Percentiles rank a stretch among this genome's conserved stretches.
Evolutionary conservation across 139 green algal genomes (phyloP).

Genomic region (Chlamydomonas sp.): DNA sequence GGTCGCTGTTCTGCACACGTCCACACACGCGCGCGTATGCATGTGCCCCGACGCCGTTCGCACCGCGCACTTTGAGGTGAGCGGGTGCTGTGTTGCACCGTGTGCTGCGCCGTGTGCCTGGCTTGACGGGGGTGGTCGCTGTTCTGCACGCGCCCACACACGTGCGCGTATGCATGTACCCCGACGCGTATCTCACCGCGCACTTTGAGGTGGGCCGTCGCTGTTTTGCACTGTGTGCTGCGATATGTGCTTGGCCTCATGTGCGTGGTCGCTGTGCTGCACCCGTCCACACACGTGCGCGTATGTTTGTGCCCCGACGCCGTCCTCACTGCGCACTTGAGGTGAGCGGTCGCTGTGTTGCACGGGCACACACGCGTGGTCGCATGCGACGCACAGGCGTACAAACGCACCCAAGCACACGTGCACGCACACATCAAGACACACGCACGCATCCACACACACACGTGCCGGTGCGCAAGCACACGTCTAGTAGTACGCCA

Average conservation of each 20-base stretch:
- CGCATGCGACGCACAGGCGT: no score
- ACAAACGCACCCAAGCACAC: slow-evolving; percentile 89
- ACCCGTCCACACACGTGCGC: slow-evolving; percentile 85
- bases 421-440: no score
- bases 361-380: slow-evolving; percentile 85
- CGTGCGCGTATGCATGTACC: no score
- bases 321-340: slow-evolving; percentile 76
- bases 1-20: no score
- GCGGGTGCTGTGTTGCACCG: no score
- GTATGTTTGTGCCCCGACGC: slow-evolving; percentile 11
- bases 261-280: slow-evolving; percentile 33
- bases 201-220: slow-evolving; percentile 84
- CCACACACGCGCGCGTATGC: slow-evolving; percentile 90
- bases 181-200: slow-evolving; percentile 88
- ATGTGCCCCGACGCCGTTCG: neutral
- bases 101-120: no score
- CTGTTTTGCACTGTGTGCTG: no score
- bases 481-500: no score
- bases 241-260: slow-evolving; percentile 20
- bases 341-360: no score
- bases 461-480: no score
- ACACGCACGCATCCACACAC: no score
- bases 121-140: no score
- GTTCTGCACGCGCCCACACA: slow-evolving; percentile 91
- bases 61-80: slow-evolving; percentile 96